A percentile compares a stretch with the other conserved stretches of the same genome.
Conservation (phyloP, 2,329 filamentous ascomycete species). For the Fusarium napiforme region DNA sequence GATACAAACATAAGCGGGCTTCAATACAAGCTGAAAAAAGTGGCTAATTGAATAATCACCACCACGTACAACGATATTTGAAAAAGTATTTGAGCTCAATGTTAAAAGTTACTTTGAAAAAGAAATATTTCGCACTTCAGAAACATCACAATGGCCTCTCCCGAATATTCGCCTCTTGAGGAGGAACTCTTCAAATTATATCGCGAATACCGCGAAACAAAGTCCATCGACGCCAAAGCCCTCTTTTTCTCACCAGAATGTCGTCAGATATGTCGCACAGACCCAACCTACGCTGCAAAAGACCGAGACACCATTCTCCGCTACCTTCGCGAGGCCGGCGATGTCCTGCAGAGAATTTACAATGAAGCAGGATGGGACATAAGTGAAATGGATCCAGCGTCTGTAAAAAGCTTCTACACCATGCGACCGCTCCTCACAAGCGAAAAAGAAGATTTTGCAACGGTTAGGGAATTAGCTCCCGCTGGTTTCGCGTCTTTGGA, state of each 20-base stretch:
- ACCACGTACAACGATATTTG: not conserved
- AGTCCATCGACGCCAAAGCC: not conserved
- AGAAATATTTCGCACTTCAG: not conserved
- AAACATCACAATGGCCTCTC: not conserved
- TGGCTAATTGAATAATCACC: not conserved
- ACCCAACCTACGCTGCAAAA: not conserved
- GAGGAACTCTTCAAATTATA: not conserved
- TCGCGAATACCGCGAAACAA: not conserved
- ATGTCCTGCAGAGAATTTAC: not conserved
- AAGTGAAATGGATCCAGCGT: not conserved
- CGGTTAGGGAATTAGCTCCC: not conserved
- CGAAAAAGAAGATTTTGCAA: not conserved
- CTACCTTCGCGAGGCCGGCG: not conserved
- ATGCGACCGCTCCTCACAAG: not conserved
- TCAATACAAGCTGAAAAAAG: not conserved
- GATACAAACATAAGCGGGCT: not conserved
- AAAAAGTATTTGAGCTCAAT: not conserved
- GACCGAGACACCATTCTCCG: not conserved
- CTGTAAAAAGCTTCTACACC: not conserved
- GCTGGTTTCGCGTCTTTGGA: not conserved
- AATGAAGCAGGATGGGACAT: not conserved
- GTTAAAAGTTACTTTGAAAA: too few relatives aligned
- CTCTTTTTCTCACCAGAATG: conserved; percentile 2
- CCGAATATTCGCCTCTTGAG: rapidly evolving
- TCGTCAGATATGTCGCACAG: conserved; percentile 11